Evolutionary conservation across 768 basidiomycete genomes (phyloP).

Genomic region (Leccinum uliginosum): DNA sequence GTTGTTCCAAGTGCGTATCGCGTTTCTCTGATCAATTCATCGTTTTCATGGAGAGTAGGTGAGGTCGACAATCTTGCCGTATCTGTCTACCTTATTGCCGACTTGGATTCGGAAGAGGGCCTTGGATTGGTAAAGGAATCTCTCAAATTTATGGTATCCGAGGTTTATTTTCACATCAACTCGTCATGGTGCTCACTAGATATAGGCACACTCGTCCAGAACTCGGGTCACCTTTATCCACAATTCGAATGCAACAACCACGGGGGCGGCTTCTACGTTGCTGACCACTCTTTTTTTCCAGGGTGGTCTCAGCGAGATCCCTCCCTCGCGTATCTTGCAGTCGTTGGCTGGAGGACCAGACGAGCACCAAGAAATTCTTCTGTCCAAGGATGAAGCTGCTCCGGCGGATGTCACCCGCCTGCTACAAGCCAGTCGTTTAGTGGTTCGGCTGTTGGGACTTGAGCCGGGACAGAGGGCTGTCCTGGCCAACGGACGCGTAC

Average conservation of each 20-base stretch:
- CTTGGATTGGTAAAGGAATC: constrained; percentile 59
- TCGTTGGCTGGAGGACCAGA: constrained; percentile 6
- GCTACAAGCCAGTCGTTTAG: constrained; percentile 40
- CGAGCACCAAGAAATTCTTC: constrained; percentile 20
- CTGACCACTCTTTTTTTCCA: constrained; percentile 48
- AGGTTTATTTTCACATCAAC: not conserved
- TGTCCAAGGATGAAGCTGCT: constrained; percentile 26
- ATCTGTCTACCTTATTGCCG: constrained; percentile 65
- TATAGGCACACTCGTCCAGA: constrained; percentile 41
- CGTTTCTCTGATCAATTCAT: not conserved
- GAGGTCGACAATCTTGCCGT: constrained; percentile 30
- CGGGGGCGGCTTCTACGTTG: constrained; percentile 37
- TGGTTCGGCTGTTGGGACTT: constrained; percentile 56
- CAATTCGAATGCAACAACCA: constrained; percentile 42
- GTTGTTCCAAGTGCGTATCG: constrained; percentile 56
- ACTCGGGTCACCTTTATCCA: constrained; percentile 76
- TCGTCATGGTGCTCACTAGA: not conserved
- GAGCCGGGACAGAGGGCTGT: constrained; percentile 58
- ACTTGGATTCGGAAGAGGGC: constrained; percentile 67
- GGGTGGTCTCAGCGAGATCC: constrained; percentile 32
- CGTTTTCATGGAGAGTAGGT: constrained; percentile 12
- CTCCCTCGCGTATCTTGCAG: constrained; percentile 16
- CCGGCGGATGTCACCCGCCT: constrained; percentile 29
- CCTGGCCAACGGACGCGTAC: constrained; percentile 80
- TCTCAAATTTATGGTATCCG: constrained; percentile 57